These are phyloP conservation scores for Neocatenulostroma microsporum DNA, from an alignment of 2,329 filamentous ascomycete species.

Conservation along the genomic window DNA sequence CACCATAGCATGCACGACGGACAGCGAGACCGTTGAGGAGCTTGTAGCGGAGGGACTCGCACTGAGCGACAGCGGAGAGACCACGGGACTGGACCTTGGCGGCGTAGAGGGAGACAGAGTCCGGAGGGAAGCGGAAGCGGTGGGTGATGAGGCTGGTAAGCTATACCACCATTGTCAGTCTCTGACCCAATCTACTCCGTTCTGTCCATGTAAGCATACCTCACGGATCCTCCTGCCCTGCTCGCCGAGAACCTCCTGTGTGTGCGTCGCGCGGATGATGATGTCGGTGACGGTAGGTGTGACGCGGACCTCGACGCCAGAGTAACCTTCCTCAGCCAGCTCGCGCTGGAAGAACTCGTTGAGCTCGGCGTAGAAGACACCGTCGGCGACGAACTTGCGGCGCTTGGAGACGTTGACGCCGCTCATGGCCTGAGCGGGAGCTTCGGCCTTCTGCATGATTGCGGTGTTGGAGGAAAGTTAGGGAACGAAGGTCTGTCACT, in stretches of 20 bases:
- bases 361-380: slow-evolving; percentile 99
- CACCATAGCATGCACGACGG: slow-evolving; percentile 98
- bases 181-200: background rate
- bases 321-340: slow-evolving; percentile 99
- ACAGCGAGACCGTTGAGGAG: slow-evolving; percentile 99
- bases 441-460: slow-evolving; percentile 11
- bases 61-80: slow-evolving; percentile 99
- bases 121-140: slow-evolving; percentile 99
- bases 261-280: slow-evolving; percentile 99
- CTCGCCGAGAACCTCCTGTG: slow-evolving; percentile 99
- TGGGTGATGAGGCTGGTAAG: slow-evolving; percentile 99
- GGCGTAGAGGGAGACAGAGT: slow-evolving; percentile 98
- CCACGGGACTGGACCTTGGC: slow-evolving; percentile 99
- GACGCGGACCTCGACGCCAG: slow-evolving; percentile 98
- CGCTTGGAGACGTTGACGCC: slow-evolving; percentile 64
- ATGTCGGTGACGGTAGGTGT: slow-evolving; percentile 99
- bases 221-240: slow-evolving; percentile 99
- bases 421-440: slow-evolving; percentile 19
- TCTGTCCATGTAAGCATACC: slow-evolving; percentile 14
- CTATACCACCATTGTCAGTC: slow-evolving; percentile 27
- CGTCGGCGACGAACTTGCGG: slow-evolving; percentile 70
- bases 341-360: slow-evolving; percentile 99
- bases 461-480: no score
- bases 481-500: no score
- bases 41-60: slow-evolving; percentile 99